Base-by-base conservation (phyloP, 129 eudicot species). In the Tagetes erecta region DNA sequence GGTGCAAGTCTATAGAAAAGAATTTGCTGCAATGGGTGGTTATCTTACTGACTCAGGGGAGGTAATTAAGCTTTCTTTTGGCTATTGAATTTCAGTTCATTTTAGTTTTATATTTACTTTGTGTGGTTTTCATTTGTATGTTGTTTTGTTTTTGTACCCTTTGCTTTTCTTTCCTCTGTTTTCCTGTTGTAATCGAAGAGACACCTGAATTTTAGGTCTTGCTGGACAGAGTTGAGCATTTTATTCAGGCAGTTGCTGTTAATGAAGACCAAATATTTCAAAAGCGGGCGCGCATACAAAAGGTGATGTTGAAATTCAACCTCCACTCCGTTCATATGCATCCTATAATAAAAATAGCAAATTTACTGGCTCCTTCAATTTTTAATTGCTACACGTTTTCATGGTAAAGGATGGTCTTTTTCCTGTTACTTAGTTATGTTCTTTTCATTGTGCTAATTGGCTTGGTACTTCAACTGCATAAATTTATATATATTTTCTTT, bases 41-140 rank as follows among this genome's bases (percentile, higher is more conserved):
- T 94, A 94, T 83, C 97, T 94, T 73, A 94, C 97, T 52, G 98
- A 94, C 33, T 89, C 96, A 0, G 97, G 98, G 77, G 98, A 94
- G 91, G 98, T 94, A 91, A 80, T 84, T 78, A 57, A 50, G 34
- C 41, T 53, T 53, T 64, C 66, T 73, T 73, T 73, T 31, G 9
- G 37, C 42, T 59, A 13, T 42, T 70, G 71, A 75, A 50, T 33
- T 44, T 74, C 27, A 80, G 70, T 64, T 67, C 10, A 47, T 73
- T 53, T 52, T 33, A 72, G 42, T 51, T 62, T 8, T 39, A 63
- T 40, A 71, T 64, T 42, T 45, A 8, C 30, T 49, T 56, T 49
- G 5, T 38, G 31, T 20, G 30, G 74, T 5, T 72, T 68, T 68
- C 69, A n/a, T 33, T 50, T 82, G 53, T 46, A 41, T 67, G 50